A percentile compares a stretch with the other conserved stretches of the same genome.
Evolutionary conservation across 768 basidiomycete species (phyloP).

Genomic region (Russula brevipes): DNA sequence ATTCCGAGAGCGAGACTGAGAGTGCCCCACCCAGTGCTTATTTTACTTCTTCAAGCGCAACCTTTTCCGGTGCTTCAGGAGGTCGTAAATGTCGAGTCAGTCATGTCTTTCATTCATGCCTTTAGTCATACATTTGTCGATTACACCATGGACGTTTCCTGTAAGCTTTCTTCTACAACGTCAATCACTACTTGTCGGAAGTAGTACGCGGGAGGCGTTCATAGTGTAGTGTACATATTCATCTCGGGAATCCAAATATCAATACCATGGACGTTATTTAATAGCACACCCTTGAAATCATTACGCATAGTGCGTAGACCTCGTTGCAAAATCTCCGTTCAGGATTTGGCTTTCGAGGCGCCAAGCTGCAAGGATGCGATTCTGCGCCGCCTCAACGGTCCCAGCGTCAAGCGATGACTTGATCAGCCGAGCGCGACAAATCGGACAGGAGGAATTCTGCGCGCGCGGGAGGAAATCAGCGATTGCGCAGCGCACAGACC

Average conservation of each 20-base stretch:
- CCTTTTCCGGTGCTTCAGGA: constrained; percentile 75
- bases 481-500: neutral
- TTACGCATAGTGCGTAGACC: neutral
- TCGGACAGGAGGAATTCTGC: constrained; percentile 62
- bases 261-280: constrained; percentile 16
- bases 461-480: constrained; percentile 17
- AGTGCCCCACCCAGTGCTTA: constrained; percentile 50
- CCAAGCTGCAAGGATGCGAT: constrained; percentile 12
- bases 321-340: neutral
- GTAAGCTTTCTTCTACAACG: neutral
- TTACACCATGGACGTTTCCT: constrained; percentile 3
- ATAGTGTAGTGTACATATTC: constrained; percentile 11
- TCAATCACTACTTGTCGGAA: neutral
- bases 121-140: constrained; percentile 5
- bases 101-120: constrained; percentile 6
- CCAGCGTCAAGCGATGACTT: neutral
- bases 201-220: neutral
- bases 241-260: neutral
- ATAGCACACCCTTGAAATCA: neutral
- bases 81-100: constrained; percentile 42
- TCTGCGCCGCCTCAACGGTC: neutral
- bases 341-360: constrained; percentile 8
- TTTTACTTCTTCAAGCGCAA: constrained; percentile 81
- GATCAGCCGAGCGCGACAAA: constrained; percentile 51
- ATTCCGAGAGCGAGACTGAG: constrained; percentile 9